These are phyloP conservation scores for Aspergillus melleus DNA, from an alignment of 2,329 filamentous ascomycete species.

Conservation along the genomic window DNA sequence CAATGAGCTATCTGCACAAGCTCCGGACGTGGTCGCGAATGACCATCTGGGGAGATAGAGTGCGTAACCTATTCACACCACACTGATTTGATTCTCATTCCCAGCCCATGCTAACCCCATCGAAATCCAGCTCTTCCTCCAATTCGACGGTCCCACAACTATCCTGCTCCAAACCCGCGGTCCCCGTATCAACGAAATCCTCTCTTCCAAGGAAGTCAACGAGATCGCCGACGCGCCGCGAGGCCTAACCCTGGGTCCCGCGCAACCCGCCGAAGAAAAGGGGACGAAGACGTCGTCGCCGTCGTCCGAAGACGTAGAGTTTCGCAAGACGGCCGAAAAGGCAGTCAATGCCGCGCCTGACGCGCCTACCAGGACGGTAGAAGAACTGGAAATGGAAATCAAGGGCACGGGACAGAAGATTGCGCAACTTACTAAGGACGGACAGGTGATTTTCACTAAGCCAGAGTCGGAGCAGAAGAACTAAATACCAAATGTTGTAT, in stretches of 20 bases:
- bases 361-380: conserved; percentile 28
- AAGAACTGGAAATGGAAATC: conserved; percentile 31
- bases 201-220: conserved; percentile 78
- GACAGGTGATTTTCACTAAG: conserved; percentile 65
- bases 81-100: background rate
- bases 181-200: conserved; percentile 71
- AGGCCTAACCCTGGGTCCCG: conserved; percentile 64
- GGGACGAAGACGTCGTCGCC: background rate
- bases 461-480: conserved; percentile 15
- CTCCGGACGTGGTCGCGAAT: conserved; percentile 75
- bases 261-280: conserved; percentile 37
- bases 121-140: conserved; percentile 68
- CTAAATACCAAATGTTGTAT: conserved; percentile 5
- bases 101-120: conserved; percentile 1
- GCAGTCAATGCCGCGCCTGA: conserved; percentile 23
- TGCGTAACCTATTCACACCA: conserved; percentile 35
- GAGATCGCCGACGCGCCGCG: conserved; percentile 84
- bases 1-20: conserved; percentile 65
- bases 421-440: conserved; percentile 59
- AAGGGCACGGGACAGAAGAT: conserved; percentile 41
- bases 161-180: conserved; percentile 88
- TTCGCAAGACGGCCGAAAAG: conserved; percentile 21
- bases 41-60: conserved; percentile 88
- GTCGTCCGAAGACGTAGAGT: conserved; percentile 15
- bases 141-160: conserved; percentile 82